These are phyloP conservation scores for Melanogaster broomeanus DNA, from an alignment of 768 basidiomycete genomes.

Conservation along the genomic window DNA sequence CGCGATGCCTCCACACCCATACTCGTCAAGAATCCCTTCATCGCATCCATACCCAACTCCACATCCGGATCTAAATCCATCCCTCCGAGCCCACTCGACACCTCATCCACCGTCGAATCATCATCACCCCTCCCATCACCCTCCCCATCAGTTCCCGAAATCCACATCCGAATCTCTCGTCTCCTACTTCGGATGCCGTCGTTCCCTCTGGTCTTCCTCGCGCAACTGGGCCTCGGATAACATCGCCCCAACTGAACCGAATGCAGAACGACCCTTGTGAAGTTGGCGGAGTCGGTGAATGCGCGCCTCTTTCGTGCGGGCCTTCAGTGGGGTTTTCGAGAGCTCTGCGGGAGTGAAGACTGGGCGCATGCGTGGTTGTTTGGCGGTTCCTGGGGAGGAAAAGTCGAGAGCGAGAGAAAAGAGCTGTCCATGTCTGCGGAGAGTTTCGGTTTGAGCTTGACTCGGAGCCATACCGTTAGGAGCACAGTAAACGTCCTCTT, in stretches of 20 bases:
- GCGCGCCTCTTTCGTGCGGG: constrained; percentile 18
- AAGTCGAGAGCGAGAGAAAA: constrained; percentile 28
- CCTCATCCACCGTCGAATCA: constrained; percentile 28
- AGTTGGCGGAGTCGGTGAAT: constrained; percentile 19
- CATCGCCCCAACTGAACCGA: constrained; percentile 55
- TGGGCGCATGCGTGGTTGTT: constrained; percentile 31
- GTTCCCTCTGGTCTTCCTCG: constrained; percentile 31
- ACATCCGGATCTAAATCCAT: constrained; percentile 71
- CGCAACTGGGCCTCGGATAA: constrained; percentile 53
- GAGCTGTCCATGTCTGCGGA: constrained; percentile 21
- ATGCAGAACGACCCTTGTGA: constrained; percentile 28
- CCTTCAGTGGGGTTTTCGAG: constrained; percentile 26
- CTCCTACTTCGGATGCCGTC: constrained; percentile 40
- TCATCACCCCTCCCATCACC: constrained; percentile 23
- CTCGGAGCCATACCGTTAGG: not conserved
- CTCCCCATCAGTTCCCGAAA: constrained; percentile 47
- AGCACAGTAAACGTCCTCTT: not conserved
- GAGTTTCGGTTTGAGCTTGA: constrained; percentile 1
- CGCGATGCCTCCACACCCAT: constrained; percentile 46
- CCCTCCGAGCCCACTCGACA: constrained; percentile 39
- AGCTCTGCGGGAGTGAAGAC: constrained; percentile 26
- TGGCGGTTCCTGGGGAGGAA: not conserved
- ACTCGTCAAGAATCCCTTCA: constrained; percentile 55
- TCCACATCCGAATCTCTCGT: constrained; percentile 71
- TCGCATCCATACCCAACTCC: constrained; percentile 44